A percentile compares a stretch with the other conserved stretches of the same genome.
phyloP scores from a whole-genome alignment of 2,329 filamentous ascomycete genomes.

The Aspergillus pseudonomiae region DNA sequence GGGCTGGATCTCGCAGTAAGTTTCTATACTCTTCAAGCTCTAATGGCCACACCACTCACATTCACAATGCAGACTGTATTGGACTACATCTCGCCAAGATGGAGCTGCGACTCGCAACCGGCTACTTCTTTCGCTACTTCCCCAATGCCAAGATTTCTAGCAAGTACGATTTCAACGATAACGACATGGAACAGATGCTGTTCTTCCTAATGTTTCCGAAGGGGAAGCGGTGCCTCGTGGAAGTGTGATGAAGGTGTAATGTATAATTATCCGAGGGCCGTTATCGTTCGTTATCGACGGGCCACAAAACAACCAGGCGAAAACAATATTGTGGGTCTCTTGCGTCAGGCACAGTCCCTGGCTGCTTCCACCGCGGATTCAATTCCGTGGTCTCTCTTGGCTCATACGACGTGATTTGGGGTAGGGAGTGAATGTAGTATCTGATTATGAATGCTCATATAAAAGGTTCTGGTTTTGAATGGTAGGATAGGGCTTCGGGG shows the following conservation, averaged over 20 bases:
- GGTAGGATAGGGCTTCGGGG: neutral
- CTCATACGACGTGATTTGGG: neutral
- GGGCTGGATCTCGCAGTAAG: slow-evolving; percentile 63
- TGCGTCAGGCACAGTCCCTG: slow-evolving; percentile 1
- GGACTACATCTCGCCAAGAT: slow-evolving; percentile 68
- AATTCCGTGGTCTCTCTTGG: slow-evolving; percentile 1
- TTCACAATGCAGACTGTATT: slow-evolving; percentile 55
- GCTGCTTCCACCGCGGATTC: neutral
- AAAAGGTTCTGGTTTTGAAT: neutral
- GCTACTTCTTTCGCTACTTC: slow-evolving; percentile 53
- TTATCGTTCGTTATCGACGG: neutral
- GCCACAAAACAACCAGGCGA: neutral
- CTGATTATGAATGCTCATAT: neutral
- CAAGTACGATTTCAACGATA: slow-evolving; percentile 32
- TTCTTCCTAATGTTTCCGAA: slow-evolving; percentile 50
- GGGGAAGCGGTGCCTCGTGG: slow-evolving; percentile 46
- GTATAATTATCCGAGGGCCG: neutral
- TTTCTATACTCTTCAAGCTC: slow-evolving; percentile 1
- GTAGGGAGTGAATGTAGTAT: too few relatives aligned
- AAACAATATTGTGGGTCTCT: neutral
- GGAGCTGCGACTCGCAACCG: slow-evolving; percentile 57
- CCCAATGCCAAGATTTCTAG: slow-evolving; percentile 25
- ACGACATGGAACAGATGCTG: slow-evolving; percentile 48
- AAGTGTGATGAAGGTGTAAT: slow-evolving; percentile 8
- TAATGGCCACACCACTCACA: neutral